Conservation (phyloP, 495 filamentous ascomycete species). For the Clohesyomyces aquaticus region DNA sequence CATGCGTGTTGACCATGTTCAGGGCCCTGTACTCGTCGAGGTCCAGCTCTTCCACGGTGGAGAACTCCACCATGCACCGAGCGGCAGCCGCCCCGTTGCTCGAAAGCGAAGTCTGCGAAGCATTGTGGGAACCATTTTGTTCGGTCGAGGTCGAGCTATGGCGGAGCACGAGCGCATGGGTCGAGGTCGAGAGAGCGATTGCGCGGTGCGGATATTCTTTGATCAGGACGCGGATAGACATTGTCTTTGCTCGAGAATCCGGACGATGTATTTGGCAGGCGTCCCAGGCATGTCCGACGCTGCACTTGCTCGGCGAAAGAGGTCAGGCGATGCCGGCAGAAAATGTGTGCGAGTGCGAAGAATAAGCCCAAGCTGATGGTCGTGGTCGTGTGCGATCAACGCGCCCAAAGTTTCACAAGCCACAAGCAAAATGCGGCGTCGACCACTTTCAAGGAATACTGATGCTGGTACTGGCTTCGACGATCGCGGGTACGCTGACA, state of each 20-base stretch:
- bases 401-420: conserved; percentile 22
- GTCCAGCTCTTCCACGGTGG: conserved; percentile 62
- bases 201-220: conserved; percentile 82
- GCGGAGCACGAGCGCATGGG: conserved; percentile 81
- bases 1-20: conserved; percentile 74
- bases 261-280: neutral
- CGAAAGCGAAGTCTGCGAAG: conserved; percentile 27
- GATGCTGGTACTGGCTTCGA: too few relatives aligned
- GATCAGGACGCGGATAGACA: conserved; percentile 64
- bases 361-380: neutral
- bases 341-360: too few relatives aligned
- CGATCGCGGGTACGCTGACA: neutral
- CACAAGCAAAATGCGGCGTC: conserved; percentile 1
- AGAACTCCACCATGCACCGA: conserved; percentile 88
- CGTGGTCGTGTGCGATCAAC: conserved; percentile 1
- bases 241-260: conserved; percentile 33
- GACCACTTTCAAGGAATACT: neutral
- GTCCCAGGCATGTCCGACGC: conserved; percentile 20
- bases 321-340: conserved; percentile 6
- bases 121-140: conserved; percentile 31
- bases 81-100: conserved; percentile 49
- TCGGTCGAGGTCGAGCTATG: conserved; percentile 65
- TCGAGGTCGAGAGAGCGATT: conserved; percentile 77
- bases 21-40: conserved; percentile 74
- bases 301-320: neutral